Percentiles rank a stretch among this genome's conserved stretches.
phyloP scores from a whole-genome alignment of 192 early-diverging fungal species.

The Umbelopsis sp. region DNA sequence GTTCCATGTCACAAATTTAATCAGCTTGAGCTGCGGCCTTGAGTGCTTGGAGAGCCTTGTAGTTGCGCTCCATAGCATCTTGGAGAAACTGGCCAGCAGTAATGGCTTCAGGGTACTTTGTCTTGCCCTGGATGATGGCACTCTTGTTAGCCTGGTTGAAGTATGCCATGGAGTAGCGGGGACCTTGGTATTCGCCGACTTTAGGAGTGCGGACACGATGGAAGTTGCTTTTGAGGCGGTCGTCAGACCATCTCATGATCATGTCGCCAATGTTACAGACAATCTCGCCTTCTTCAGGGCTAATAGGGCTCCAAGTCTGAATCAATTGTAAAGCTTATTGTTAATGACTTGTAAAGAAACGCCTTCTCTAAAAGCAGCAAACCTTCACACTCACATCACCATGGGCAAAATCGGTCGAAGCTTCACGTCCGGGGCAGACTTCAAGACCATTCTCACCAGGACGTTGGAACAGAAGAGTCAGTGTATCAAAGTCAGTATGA shows the following conservation, averaged over 20 bases:
- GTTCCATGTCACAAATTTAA: neutral
- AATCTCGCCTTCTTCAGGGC: conserved; percentile 30
- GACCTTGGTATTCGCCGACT: conserved; percentile 20
- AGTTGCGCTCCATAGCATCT: conserved; percentile 34
- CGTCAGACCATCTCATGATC: conserved; percentile 43
- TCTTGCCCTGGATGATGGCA: conserved; percentile 35
- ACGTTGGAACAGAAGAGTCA: conserved; percentile 31
- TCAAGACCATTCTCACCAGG: conserved; percentile 29
- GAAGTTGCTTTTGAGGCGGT: conserved; percentile 32
- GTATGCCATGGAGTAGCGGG: conserved; percentile 34
- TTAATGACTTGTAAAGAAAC: no score
- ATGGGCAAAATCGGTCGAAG: conserved; percentile 14
- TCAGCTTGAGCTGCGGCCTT: conserved; percentile 2
- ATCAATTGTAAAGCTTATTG: neutral
- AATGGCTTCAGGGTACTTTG: conserved; percentile 28
- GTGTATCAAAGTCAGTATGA: conserved; percentile 30
- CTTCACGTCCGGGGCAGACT: conserved; percentile 20
- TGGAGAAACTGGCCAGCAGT: conserved; percentile 33
- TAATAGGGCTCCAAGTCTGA: conserved; percentile 21
- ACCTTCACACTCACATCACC: neutral
- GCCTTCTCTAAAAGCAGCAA: no score
- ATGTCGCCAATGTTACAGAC: conserved; percentile 42
- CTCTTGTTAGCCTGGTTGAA: conserved; percentile 35
- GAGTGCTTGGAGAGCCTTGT: conserved; percentile 22
- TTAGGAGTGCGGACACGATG: conserved; percentile 30